Base-by-base conservation (phyloP, 768 basidiomycete genomes). In the Exsudoporus frostii region DNA sequence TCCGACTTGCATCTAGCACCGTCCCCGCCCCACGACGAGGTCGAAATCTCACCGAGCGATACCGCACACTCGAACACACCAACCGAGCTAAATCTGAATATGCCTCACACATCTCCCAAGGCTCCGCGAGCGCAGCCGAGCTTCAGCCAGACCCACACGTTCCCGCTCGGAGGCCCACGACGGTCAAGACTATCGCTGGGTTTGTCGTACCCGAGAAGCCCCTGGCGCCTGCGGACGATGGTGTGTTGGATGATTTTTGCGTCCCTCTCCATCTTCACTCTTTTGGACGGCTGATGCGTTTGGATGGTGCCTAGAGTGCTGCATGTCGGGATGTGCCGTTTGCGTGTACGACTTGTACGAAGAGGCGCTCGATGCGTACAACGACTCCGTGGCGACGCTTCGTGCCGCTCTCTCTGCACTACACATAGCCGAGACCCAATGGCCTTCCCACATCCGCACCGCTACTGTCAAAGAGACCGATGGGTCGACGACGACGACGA, bases 291-390 rank as follows among this genome's bases (percentile, higher is more conserved):
- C 40, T 25, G 14, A 24, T 24, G 13, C 44, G 1, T n/a, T 43
- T 41, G 15, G 7, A 24, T 25, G 41, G 5, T n/a, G 45, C 5
- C 3, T n/a, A 93, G 92, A 93, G 70, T 94, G 92, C 69, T 96
- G 92, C 74, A 95, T 95, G 92, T 92, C 91, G 3, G 90, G 90
- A 29, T 96, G 93, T 64, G 89, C 92, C 0, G 71, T 94, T n/a
- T 95, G 93, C 67, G 88, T 95, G 8, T 90, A 95, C 70, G 91
- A 92, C 60, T 68, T 93, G 24, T 92, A 93, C 70, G 84, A 89
- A 55, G 90, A 92, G 44, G 80, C 85, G 1, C 67, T 90, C 2
- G 73, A 74, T 22, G 74, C 73, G 13, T 92, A 92, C 72, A 77
- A 79, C 24, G 75, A 79, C 13, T 76, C 83, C 5, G 57, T 92